phyloP scores from a whole-genome alignment of 78 protist species.

The Isochrysis galbana region DNA sequence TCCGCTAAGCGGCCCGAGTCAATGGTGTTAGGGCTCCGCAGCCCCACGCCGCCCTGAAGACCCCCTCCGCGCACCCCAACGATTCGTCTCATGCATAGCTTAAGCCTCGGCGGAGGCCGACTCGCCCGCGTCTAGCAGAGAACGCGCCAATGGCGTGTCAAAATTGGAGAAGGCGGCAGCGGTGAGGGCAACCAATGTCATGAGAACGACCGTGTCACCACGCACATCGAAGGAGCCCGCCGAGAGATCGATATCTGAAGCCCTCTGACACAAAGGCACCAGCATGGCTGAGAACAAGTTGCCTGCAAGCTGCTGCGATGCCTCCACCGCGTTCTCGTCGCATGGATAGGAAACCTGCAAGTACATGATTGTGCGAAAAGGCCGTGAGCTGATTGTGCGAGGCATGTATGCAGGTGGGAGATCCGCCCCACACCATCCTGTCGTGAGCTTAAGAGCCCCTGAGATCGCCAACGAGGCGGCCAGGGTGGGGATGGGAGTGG shows the following conservation, averaged over 20 bases:
- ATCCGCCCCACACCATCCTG: too few species aligned
- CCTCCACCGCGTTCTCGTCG: constrained; percentile 40
- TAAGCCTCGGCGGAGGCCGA: too few species aligned
- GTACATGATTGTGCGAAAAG: not conserved
- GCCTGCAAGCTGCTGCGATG: constrained; percentile 31
- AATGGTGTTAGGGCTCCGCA: too few species aligned
- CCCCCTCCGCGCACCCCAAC: too few species aligned
- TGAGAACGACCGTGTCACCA: not conserved
- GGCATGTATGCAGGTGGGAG: too few species aligned
- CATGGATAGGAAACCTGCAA: not conserved
- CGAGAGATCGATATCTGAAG: not conserved
- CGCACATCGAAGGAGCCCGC: not conserved
- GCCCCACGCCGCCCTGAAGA: too few species aligned
- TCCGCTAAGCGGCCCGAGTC: too few species aligned
- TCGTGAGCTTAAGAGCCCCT: too few species aligned
- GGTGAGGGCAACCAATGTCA: not conserved
- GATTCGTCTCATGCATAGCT: too few species aligned
- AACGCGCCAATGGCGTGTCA: not conserved
- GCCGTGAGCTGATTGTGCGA: not conserved
- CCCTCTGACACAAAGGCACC: not conserved
- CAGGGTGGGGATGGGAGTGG: too few species aligned
- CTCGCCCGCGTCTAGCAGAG: not conserved
- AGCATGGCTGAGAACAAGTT: constrained; percentile 30
- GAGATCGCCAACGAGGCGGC: not conserved
- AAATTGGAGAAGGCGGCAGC: not conserved